phyloP scores from a whole-genome alignment of 2,329 filamentous ascomycete genomes.

The Dendrostoma leiphaemia region DNA sequence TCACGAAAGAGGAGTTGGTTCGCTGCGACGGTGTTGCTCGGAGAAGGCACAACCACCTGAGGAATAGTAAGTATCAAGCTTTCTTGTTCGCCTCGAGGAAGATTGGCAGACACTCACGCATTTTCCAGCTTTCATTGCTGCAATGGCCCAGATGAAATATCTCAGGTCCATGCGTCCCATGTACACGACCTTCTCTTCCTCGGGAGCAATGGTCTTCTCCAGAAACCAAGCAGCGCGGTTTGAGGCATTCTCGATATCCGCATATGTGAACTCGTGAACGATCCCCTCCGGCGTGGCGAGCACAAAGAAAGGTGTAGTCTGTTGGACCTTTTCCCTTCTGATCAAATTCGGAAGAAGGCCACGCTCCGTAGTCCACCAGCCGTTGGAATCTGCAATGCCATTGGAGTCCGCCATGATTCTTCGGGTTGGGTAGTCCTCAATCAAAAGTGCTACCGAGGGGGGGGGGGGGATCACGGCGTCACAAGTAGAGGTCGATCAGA shows the following conservation, averaged over 20 bases:
- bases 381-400: not conserved
- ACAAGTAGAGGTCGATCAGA: too few relatives aligned
- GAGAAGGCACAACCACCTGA: conserved; percentile 7
- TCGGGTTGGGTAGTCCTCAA: not conserved
- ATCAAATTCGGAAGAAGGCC: conserved; percentile 13
- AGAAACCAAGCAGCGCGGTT: conserved; percentile 23
- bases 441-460: too few relatives aligned
- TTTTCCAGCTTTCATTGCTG: conserved; percentile 16
- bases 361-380: conserved; percentile 9
- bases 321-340: not conserved
- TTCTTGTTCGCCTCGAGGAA: not conserved
- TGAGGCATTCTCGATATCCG: conserved; percentile 22
- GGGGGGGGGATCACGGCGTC: too few relatives aligned
- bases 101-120: not conserved
- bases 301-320: not conserved
- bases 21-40: conserved; percentile 8
- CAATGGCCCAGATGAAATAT: conserved; percentile 16
- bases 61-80: not conserved
- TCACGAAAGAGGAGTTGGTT: conserved; percentile 10
- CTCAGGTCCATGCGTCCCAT: conserved; percentile 16
- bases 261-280: conserved; percentile 17
- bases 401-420: not conserved
- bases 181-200: conserved; percentile 17
- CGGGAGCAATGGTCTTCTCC: conserved; percentile 8
- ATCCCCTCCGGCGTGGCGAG: conserved; percentile 10